A percentile compares a stretch with the other conserved stretches of the same genome.
Evolutionary conservation across 805 yeast genomes (phyloP).

Genomic region (Teunomyces kruisii): DNA sequence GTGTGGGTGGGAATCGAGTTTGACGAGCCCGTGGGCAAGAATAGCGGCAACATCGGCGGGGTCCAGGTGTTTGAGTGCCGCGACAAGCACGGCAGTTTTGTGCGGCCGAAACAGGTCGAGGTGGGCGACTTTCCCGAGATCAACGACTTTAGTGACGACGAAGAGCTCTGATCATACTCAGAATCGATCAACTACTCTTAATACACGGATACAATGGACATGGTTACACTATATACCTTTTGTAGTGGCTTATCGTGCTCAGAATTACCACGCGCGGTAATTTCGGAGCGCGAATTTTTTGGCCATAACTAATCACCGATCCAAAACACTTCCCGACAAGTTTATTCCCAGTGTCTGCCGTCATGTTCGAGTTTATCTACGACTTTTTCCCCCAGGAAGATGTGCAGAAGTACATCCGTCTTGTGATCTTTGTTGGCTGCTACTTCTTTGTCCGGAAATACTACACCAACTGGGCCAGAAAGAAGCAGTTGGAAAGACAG

Average conservation of each 20-base stretch:
- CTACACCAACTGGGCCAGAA: slow-evolving; percentile 56
- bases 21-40: slow-evolving; percentile 84
- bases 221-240: no score
- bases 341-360: not conserved
- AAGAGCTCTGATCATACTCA: not conserved
- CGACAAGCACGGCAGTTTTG: slow-evolving; percentile 70
- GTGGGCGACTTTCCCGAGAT: slow-evolving; percentile 65
- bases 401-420: slow-evolving; percentile 45
- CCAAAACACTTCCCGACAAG: no score
- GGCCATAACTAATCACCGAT: not conserved
- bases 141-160: slow-evolving; percentile 40
- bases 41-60: slow-evolving; percentile 74
- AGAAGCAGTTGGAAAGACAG: slow-evolving; percentile 49
- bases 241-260: not conserved
- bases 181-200: no score
- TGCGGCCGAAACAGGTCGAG: slow-evolving; percentile 66
- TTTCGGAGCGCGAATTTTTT: not conserved
- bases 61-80: slow-evolving; percentile 56
- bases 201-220: no score
- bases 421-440: slow-evolving; percentile 59
- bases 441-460: slow-evolving; percentile 59
- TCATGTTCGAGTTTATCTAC: slow-evolving; percentile 31
- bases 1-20: slow-evolving; percentile 85
- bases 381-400: slow-evolving; percentile 39
- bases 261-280: not conserved